Evolutionary conservation across 768 basidiomycete genomes (phyloP).

Genomic region (Kwoniella mangroviensis): DNA sequence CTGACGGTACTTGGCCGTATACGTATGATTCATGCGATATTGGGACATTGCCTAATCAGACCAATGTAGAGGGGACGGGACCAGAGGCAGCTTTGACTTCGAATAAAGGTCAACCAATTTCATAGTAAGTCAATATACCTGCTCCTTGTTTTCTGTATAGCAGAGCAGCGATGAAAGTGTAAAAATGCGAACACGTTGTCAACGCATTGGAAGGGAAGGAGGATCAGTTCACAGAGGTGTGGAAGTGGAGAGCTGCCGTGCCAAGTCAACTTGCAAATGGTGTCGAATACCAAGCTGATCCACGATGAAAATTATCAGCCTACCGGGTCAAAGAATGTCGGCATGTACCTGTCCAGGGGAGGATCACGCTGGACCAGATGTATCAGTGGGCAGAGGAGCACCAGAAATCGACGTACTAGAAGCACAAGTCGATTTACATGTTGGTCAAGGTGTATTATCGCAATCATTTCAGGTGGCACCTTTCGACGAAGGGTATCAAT

Average conservation of each 20-base stretch:
- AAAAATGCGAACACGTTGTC: slow-evolving; percentile 30
- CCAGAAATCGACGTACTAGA: slow-evolving; percentile 89
- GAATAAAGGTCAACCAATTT: slow-evolving; percentile 38
- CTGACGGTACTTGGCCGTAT: slow-evolving; percentile 85
- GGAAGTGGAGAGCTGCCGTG: slow-evolving; percentile 26
- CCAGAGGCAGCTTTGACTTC: slow-evolving; percentile 40
- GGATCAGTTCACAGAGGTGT: slow-evolving; percentile 35
- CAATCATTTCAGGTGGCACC: slow-evolving; percentile 76
- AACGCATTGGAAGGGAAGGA: slow-evolving; percentile 29
- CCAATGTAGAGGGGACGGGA: slow-evolving; percentile 38
- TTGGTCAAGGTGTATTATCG: slow-evolving; percentile 67
- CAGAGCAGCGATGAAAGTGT: neutral
- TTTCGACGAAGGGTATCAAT: slow-evolving; percentile 71
- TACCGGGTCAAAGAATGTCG: slow-evolving; percentile 84
- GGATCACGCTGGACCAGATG: slow-evolving; percentile 84
- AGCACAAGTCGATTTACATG: slow-evolving; percentile 63
- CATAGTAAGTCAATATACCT: slow-evolving; percentile 36
- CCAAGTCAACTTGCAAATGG: slow-evolving; percentile 32
- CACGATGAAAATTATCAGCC: slow-evolving; percentile 46
- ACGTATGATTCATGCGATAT: slow-evolving; percentile 82
- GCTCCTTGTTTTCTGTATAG: neutral
- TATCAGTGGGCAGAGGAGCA: slow-evolving; percentile 76
- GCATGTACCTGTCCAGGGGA: slow-evolving; percentile 87
- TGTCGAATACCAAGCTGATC: slow-evolving; percentile 17
- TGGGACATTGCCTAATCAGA: slow-evolving; percentile 68